Evolutionary conservation across 2,329 filamentous ascomycete species (phyloP).

Genomic region (Passalora sequoiae): DNA sequence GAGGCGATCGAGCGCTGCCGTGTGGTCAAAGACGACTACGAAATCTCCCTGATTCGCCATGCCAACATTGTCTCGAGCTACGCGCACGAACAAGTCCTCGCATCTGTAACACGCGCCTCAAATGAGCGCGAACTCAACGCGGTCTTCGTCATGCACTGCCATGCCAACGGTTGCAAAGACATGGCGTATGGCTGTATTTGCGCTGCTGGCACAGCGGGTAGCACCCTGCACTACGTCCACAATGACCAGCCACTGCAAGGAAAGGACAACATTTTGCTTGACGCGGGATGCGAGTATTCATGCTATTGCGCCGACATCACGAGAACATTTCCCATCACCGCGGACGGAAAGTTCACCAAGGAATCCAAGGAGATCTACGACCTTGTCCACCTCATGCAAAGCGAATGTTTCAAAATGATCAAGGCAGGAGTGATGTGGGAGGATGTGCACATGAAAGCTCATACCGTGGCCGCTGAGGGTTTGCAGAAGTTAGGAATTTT

Average conservation of each 20-base stretch:
- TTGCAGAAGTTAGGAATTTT: constrained; percentile 72
- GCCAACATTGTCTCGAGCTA: constrained; percentile 75
- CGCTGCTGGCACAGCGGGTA: constrained; percentile 71
- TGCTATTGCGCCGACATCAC: constrained; percentile 62
- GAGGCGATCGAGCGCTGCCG: constrained; percentile 72
- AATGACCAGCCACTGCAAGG: constrained; percentile 65
- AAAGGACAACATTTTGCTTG: constrained; percentile 75
- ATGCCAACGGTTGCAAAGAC: constrained; percentile 68
- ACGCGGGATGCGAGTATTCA: constrained; percentile 62
- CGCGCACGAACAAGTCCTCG: constrained; percentile 71
- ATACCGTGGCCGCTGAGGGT: constrained; percentile 75
- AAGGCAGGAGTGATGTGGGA: constrained; percentile 75
- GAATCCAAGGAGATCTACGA: constrained; percentile 57
- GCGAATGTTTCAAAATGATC: constrained; percentile 66
- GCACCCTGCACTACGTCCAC: constrained; percentile 81
- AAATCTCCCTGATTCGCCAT: constrained; percentile 73
- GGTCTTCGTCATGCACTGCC: constrained; percentile 69
- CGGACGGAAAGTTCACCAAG: constrained; percentile 58
- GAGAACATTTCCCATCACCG: constrained; percentile 72
- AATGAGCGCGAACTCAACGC: constrained; percentile 83
- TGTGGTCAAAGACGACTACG: constrained; percentile 77
- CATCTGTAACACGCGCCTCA: constrained; percentile 55
- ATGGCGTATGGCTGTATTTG: constrained; percentile 87
- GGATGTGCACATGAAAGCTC: constrained; percentile 72
- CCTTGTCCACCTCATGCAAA: constrained; percentile 80